phyloP scores from a whole-genome alignment of 768 basidiomycete genomes.

The Brasilioporus rufonigricans region DNA sequence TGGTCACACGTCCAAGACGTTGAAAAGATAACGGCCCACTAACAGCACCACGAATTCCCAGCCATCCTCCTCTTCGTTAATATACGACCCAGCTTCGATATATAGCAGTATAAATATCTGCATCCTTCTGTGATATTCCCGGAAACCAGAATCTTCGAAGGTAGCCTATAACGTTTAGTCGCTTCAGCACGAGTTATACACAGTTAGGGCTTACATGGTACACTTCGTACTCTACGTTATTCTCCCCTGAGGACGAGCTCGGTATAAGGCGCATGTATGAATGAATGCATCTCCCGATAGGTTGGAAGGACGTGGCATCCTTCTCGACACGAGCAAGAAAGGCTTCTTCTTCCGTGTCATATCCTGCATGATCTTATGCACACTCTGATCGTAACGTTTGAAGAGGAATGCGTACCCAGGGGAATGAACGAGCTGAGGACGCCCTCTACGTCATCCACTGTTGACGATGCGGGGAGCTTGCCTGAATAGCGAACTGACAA shows the following conservation, averaged over 20 bases:
- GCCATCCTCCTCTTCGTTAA: conserved; percentile 86
- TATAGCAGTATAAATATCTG: conserved; percentile 93
- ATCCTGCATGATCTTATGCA: conserved; percentile 43
- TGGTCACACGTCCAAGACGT: background rate
- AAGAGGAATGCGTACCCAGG: conserved; percentile 41
- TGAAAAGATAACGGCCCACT: conserved; percentile 30
- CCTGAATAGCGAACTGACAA: conserved; percentile 66
- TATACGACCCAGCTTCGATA: conserved; percentile 94
- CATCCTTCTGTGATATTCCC: conserved; percentile 88
- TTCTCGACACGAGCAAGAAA: conserved; percentile 72
- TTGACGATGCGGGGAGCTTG: conserved; percentile 60
- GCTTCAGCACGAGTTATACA: background rate
- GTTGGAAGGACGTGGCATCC: conserved; percentile 77
- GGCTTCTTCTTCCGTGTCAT: conserved; percentile 59
- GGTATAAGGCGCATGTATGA: conserved; percentile 67
- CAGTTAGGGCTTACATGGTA: conserved; percentile 68
- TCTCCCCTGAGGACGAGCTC: conserved; percentile 43
- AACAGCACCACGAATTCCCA: conserved; percentile 94
- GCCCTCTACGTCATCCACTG: conserved; percentile 86
- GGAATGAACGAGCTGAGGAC: conserved; percentile 77
- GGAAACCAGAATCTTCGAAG: conserved; percentile 84
- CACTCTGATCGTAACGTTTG: background rate
- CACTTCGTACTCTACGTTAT: conserved; percentile 77
- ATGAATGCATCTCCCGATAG: conserved; percentile 70
- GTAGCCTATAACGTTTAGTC: conserved; percentile 52